Base-by-base conservation (phyloP, 768 basidiomycete species). In the Neoboletus brunneissimus region DNA sequence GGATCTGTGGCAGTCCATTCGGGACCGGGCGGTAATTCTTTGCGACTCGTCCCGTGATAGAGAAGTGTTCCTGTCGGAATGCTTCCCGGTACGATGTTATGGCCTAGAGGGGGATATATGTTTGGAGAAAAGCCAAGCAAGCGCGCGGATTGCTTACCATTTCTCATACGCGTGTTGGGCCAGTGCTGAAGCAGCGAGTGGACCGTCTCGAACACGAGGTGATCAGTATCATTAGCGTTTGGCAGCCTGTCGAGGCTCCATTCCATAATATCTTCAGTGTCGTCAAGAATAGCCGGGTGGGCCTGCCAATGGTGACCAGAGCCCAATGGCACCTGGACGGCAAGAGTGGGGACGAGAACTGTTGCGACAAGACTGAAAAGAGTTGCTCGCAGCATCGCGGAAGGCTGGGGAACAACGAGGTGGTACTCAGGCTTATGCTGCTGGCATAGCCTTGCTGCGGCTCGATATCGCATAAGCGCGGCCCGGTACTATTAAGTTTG, bases 151-250 rank as follows among this genome's bases (percentile, higher is more conserved):
- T 4, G 9, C 69, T 48, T 48, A 77, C 78, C 77, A 61, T 78
- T 78, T 48, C 78, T 70, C 65, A 79, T 77, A 4, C 77, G 73
- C 0, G 78, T 77, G 50, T 79, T 77, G 13, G 76, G 73, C 78
- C 78, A 79, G 54, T 73, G 77, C 45, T 79, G 77, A 12, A 78
- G 66, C 0, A 67, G 18, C 67, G 60, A 41, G 68, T 61, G 25
- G 61, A 67, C 55, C 59, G 69, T 55, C 62, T 68, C 61, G 42
- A 67, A 66, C 2, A 67, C 54, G 31, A 65, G 56, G 43, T 64
- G 56, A n/a, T 61, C 54, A 1, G 75, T 76, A 12, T 59, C 57
- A 54, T 68, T 66, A 10, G 61, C 55, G 32, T 59, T 55, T 1
- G 73, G 73, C 1, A 48, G 35, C 5, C 46, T 47, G 18, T 67